These are phyloP conservation scores for Macaranga tanarius DNA, from an alignment of 441 rosid genomes.

Conservation along the genomic window DNA sequence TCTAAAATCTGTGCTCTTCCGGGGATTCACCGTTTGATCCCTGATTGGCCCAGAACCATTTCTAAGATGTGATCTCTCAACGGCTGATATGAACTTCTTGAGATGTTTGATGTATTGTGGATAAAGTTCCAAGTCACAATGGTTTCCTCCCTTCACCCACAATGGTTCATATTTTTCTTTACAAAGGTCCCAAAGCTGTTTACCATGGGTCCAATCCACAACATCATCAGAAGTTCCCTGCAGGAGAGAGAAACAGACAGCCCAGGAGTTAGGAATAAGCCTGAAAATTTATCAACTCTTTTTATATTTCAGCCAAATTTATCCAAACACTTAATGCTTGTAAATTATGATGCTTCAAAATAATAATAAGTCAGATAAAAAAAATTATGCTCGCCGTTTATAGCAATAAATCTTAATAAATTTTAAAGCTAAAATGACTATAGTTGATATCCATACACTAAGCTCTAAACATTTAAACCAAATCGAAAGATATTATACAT, in stretches of 20 bases:
- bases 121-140: slow-evolving; percentile 78
- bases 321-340: background rate
- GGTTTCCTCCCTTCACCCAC: slow-evolving; percentile 93
- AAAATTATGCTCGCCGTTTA: background rate
- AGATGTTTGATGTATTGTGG: slow-evolving; percentile 89
- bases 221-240: slow-evolving; percentile 95
- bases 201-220: slow-evolving; percentile 90
- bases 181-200: slow-evolving; percentile 84
- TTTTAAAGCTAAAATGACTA: background rate
- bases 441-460: background rate
- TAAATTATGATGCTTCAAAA: background rate
- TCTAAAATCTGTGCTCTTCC: slow-evolving; percentile 68
- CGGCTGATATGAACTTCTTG: slow-evolving; percentile 74
- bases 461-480: slow-evolving; percentile 1
- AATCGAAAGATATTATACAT: background rate
- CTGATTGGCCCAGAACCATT: slow-evolving; percentile 28
- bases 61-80: slow-evolving; percentile 52
- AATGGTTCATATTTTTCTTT: slow-evolving; percentile 88
- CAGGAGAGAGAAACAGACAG: slow-evolving; percentile 20
- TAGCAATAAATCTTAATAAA: background rate
- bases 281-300: background rate
- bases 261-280: slow-evolving; percentile 1
- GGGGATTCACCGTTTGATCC: slow-evolving; percentile 48
- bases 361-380: background rate
- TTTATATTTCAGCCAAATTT: no score